Base-by-base conservation (phyloP, 495 filamentous ascomycete species). In the Glutinoglossum americanum region DNA sequence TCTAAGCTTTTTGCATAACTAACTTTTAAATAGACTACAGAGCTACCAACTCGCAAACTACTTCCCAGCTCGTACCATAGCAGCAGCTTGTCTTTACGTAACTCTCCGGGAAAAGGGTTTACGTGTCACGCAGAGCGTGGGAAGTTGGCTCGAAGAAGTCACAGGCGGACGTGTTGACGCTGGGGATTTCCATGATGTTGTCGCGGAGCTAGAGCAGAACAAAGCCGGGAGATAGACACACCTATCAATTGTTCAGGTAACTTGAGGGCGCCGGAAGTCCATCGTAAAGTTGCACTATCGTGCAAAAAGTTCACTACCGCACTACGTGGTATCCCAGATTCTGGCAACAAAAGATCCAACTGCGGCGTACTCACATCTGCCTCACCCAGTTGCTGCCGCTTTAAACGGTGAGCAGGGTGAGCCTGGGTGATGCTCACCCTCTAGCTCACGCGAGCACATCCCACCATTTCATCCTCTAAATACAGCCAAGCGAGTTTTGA, bases 61-160 rank as follows among this genome's bases (percentile, higher is more conserved):
- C 21, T 73, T 68, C 55, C 66, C 69, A n/a, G 67, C 65, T 6
- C 60, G 71, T 41, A 65, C 64, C 7, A 63, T 73, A 37, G 71
- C 71, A 2, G 64, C 63, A 10, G 71, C 70, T 45, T 68, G 66
- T 51, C 49, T 73, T 23, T 65, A 64, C 47, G 49, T 66, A 37
- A 63, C 63, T 27, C 55, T 70, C 51, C 60, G 67, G 54, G 60
- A 63, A n/a, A 54, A 61, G 32, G 67, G 68, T 0, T 41, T 69
- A 28, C 56, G 28, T 19, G 37, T 33, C 13, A 54, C 39, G 23
- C 23, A 33, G 28, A 27, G 11, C n/a, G n/a, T 35, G 3, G 25
- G 21, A 15, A 26, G 28, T 8, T 58, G 56, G 56, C 35, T 58
- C 11, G 56, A 58, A 33, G 44, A 49, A 26, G 39, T 58, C 37